Evolutionary conservation across 1,284 basidiomycete genomes (phyloP), one percentile per base, ranked within the genome.

Genomic region (Fomitopsis palustris): DNA sequence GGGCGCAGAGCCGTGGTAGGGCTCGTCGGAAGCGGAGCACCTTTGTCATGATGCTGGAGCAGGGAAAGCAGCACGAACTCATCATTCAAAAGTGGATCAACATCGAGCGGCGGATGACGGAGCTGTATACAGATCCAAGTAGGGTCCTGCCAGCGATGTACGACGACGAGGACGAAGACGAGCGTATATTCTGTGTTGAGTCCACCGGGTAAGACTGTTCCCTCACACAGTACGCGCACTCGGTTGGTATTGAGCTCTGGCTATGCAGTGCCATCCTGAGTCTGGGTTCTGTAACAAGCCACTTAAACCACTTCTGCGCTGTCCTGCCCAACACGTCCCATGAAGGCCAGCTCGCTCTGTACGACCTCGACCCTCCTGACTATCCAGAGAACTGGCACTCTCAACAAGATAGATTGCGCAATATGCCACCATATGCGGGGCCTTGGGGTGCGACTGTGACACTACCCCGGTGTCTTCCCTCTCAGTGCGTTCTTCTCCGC

Each of bases 1-100:
- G 88, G 84, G 82, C 83, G 1, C 93, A 95, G 71, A 92, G 90
- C 64, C 76, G 91, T 42, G 93, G 92, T 0, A 77, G 92, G 33
- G 92, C 92, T 3, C 75, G 93, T 25, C 79, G 82, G 53, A 74
- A 83, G 64, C 74, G 80, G 38, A 93, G 91, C 59, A 86, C 85
- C 0, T 93, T 89, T 68, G 80, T 88, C n/a, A 74, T 93, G 56
- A 83, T 95, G 84, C 84, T 90, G 62, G 77, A 81, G 58, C 68
- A 77, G 55, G 75, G 75, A 45, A 72, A 75, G 2, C 71, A 72
- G 16, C 76, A 80, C 27, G 69, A 74, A 23, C 69, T 70, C 23
- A 74, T 74, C 35, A 76, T 87, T 10, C 61, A 62, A 14, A 75
- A 85, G 54, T 92, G 88, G 81, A 79, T 81, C 65, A 64, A 69